phyloP scores from a whole-genome alignment of 2,329 filamentous ascomycete genomes.

The Chalaropsis ovoidea region DNA sequence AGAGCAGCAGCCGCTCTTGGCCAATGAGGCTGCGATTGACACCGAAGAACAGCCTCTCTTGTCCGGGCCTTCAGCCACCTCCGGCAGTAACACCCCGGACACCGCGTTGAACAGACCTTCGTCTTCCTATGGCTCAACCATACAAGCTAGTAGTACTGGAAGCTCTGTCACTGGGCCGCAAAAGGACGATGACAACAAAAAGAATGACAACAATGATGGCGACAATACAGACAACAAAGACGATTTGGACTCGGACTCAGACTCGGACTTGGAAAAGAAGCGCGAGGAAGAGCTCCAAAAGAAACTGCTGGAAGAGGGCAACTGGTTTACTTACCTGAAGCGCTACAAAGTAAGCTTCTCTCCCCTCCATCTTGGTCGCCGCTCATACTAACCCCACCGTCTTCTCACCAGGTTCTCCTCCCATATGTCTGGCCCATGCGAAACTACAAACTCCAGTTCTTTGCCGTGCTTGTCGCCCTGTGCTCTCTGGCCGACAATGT shows the following conservation, averaged over 20 bases:
- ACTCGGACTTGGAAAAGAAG: conserved; percentile 42
- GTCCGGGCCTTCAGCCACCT: not conserved
- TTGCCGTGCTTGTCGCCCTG: conserved; percentile 54
- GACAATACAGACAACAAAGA: conserved; percentile 29
- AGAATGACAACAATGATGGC: not conserved
- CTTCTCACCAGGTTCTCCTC: conserved; percentile 51
- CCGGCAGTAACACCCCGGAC: not conserved
- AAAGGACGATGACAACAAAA: conserved; percentile 10
- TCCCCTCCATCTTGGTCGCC: not conserved
- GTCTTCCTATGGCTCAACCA: conserved; percentile 20
- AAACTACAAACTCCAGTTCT: conserved; percentile 55
- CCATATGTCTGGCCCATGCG: conserved; percentile 70
- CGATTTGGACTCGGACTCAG: conserved; percentile 37
- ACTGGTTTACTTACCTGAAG: conserved; percentile 66
- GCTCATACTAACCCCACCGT: conserved; percentile 13
- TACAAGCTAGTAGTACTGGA: conserved; percentile 20
- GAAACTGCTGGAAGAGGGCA: conserved; percentile 61
- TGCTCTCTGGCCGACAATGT: conserved; percentile 61
- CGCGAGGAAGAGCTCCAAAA: conserved; percentile 46
- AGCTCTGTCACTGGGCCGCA: conserved; percentile 11
- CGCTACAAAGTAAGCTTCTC: conserved; percentile 48
- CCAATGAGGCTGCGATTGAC: conserved; percentile 25
- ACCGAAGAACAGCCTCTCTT: not conserved
- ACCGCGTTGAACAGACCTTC: not conserved
- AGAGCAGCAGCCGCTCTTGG: conserved; percentile 50